These are phyloP conservation scores for Yamadazyma atlantica DNA, from an alignment of 1,139 yeast species.

Conservation along the genomic window DNA sequence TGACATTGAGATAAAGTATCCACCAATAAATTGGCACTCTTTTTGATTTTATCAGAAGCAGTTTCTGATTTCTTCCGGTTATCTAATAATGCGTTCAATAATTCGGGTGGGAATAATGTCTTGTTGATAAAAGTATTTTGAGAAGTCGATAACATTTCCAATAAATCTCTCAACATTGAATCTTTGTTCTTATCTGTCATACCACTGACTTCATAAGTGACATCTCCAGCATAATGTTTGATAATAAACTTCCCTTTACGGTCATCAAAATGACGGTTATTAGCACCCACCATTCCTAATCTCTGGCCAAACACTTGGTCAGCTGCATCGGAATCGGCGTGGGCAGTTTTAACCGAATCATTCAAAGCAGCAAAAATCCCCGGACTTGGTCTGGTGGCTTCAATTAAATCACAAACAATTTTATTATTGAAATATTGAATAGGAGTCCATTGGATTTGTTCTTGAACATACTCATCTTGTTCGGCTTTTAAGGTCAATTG, in stretches of 20 bases:
- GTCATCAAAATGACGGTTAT: conserved; percentile 85
- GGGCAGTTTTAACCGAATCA: conserved; percentile 97
- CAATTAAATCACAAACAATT: conserved; percentile 96
- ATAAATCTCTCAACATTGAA: conserved; percentile 83
- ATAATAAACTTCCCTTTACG: conserved; percentile 86
- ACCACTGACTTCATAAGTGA: conserved; percentile 82
- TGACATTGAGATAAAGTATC: conserved; percentile 85
- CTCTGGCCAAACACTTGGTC: conserved; percentile 96
- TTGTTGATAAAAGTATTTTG: conserved; percentile 61
- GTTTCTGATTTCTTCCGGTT: conserved; percentile 90
- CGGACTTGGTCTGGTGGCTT: conserved; percentile 85
- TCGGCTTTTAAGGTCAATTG: conserved; percentile 94
- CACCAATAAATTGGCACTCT: conserved; percentile 86
- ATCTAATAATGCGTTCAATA: conserved; percentile 59
- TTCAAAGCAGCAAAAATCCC: conserved; percentile 96
- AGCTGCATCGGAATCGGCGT: conserved; percentile 96
- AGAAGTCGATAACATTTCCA: conserved; percentile 75
- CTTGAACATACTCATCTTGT: conserved; percentile 95
- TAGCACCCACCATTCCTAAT: conserved; percentile 73
- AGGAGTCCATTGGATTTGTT: conserved; percentile 96
- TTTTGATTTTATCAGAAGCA: conserved; percentile 94
- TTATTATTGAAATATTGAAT: conserved; percentile 95
- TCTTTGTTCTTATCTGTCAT: conserved; percentile 99
- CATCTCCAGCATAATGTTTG: conserved; percentile 99
- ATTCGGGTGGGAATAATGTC: conserved; percentile 70